Percentiles rank a stretch among this genome's conserved stretches.
Conservation (phyloP, 1,284 basidiomycete genomes). For the Grifola frondosa region DNA sequence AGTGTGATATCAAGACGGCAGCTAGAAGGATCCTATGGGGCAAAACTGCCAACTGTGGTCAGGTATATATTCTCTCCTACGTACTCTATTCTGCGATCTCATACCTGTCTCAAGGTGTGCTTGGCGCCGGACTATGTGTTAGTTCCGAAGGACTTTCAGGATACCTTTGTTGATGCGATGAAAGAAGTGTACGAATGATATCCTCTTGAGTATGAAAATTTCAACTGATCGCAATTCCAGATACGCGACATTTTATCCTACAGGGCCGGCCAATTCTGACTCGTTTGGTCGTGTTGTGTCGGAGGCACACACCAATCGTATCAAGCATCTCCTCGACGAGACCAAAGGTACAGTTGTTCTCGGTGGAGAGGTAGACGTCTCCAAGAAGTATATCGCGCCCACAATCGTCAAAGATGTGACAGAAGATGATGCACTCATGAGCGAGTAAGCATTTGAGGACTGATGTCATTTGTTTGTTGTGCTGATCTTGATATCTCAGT, state of each 20-base stretch:
- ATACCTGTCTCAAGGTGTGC: constrained; percentile 34
- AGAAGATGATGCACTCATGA: constrained; percentile 69
- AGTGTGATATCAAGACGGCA: constrained; percentile 56
- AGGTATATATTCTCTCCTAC: constrained; percentile 40
- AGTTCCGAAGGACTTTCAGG: constrained; percentile 61
- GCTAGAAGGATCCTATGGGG: constrained; percentile 78
- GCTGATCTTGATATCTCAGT: constrained; percentile 13
- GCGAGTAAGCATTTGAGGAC: constrained; percentile 47
- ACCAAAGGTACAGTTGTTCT: constrained; percentile 73
- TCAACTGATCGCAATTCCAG: constrained; percentile 32
- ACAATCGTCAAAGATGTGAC: constrained; percentile 67
- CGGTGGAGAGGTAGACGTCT: constrained; percentile 68
- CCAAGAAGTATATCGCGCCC: constrained; percentile 61
- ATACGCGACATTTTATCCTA: constrained; percentile 52
- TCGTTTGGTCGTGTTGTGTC: constrained; percentile 53
- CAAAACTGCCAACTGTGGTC: constrained; percentile 75
- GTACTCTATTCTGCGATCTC: not conserved
- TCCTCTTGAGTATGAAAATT: too few relatives aligned
- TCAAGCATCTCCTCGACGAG: constrained; percentile 61
- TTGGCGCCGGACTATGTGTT: constrained; percentile 83
- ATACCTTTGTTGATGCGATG: constrained; percentile 60
- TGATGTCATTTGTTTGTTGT: not conserved
- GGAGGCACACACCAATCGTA: constrained; percentile 54
- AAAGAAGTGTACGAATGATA: constrained; percentile 53
- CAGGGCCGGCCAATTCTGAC: constrained; percentile 44